These are phyloP conservation scores for Saccharomyces jurei DNA, from an alignment of 805 yeast species.

Conservation along the genomic window DNA sequence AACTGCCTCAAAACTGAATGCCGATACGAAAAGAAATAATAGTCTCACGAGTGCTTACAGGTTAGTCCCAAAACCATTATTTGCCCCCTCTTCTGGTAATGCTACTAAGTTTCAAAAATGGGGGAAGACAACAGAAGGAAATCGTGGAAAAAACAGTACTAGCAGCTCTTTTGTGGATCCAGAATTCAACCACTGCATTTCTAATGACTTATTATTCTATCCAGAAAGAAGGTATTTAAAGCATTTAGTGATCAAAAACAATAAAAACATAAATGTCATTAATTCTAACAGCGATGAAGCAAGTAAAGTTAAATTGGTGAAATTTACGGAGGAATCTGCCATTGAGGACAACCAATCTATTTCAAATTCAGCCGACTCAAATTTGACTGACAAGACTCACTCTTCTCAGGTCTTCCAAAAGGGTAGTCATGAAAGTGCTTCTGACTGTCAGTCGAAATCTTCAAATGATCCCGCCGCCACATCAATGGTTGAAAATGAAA, in stretches of 20 bases:
- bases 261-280: slow-evolving; percentile 7
- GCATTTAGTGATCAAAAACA: slow-evolving; percentile 21
- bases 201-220: slow-evolving; percentile 18
- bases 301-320: slow-evolving; percentile 5
- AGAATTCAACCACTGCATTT: slow-evolving; percentile 4
- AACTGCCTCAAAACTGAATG: slow-evolving; percentile 39
- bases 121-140: not conserved
- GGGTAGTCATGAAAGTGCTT: not conserved
- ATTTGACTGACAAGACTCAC: not conserved
- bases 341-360: not conserved
- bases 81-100: slow-evolving; percentile 17
- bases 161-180: not conserved
- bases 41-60: slow-evolving; percentile 52
- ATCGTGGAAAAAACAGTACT: not conserved
- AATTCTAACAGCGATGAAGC: not conserved
- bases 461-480: not conserved
- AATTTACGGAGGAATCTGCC: slow-evolving; percentile 1
- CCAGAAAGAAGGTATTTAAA: slow-evolving; percentile 27
- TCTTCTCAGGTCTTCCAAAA: not conserved
- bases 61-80: slow-evolving; percentile 56
- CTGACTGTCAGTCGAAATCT: not conserved
- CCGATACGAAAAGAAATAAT: slow-evolving; percentile 46
- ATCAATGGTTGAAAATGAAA: not conserved
- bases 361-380: not conserved
- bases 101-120: not conserved